Evolutionary conservation across 1,284 basidiomycete species (phyloP).

Genomic region (Phlebopus sp.): DNA sequence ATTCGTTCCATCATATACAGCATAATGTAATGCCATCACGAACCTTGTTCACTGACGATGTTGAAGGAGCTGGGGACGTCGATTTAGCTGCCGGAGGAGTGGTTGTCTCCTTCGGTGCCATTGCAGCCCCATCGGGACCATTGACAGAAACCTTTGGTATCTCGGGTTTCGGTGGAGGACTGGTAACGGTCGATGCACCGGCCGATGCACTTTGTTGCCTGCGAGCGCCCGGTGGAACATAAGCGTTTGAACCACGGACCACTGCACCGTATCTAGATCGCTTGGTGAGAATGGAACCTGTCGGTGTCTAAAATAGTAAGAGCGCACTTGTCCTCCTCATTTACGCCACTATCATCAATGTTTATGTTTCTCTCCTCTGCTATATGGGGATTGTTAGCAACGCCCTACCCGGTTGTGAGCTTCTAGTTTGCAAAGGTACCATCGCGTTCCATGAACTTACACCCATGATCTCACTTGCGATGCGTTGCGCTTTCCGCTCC

Average conservation of each 20-base stretch:
- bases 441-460: conserved; percentile 43
- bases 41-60: conserved; percentile 41
- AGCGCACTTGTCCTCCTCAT: conserved; percentile 92
- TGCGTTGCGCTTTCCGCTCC: conserved; percentile 83
- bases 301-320: conserved; percentile 12
- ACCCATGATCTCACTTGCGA: conserved; percentile 89
- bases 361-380: conserved; percentile 85
- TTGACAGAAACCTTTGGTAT: conserved; percentile 71
- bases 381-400: conserved; percentile 79
- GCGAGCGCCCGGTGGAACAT: conserved; percentile 88
- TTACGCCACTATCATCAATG: conserved; percentile 68
- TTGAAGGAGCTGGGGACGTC: conserved; percentile 53
- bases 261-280: conserved; percentile 84
- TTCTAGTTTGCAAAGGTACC: not conserved
- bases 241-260: conserved; percentile 83
- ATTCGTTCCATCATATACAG: not conserved
- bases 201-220: conserved; percentile 29
- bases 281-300: conserved; percentile 15
- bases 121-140: conserved; percentile 57
- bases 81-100: conserved; percentile 49
- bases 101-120: conserved; percentile 38
- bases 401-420: conserved; percentile 43
- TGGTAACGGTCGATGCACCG: conserved; percentile 29
- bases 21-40: not conserved
- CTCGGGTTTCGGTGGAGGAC: conserved; percentile 42